Evolutionary conservation across 352 stramenopile species (phyloP), one percentile per base, ranked within the genome.

Genomic region (Plasmopara viticola): DNA sequence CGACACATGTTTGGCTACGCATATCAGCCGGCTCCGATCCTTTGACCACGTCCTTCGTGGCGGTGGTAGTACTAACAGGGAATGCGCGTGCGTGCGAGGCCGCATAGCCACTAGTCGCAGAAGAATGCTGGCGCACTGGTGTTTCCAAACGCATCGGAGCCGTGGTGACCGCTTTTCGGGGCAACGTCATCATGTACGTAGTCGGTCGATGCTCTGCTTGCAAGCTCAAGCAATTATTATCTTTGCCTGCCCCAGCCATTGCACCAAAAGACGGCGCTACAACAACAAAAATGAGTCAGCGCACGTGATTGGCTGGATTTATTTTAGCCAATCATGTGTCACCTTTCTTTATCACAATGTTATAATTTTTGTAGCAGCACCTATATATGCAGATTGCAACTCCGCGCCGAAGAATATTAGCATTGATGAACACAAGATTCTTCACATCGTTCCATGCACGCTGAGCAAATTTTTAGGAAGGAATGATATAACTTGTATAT

Each of bases 1-100:
- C 75, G 30, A 78, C 63, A 51, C 72, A 81, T 41, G 68, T 80
- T 51, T 80, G 66, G 48, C 68, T 81, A 46, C 63, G 69, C 66
- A 80, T 74, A 49, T 70, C 60, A 29, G 37, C 45, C 18, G 58
- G 57, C 42, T 48, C 49, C 28, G 33, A 43, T 43, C 41, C 44
- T 62, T 54, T 54, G 31, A 51, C 37, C 47, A 54, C 48, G 59
- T 63, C 48, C 37, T 51, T 65, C 48, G 42, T 64, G 28, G 55
- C 33, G 31, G 12, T 45, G 9, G 39, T 17, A 7, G 13, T 39
- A 33, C 37, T 14, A 28, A 15, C 29, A 33, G 49, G n/a, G 7
- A 41, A 30, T 14, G 48, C 17, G 41, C n/a, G 35, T 18, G 41
- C 40, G 39, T 34, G 47, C 41, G 42, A 15, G n/a, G 34, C 13